Evolutionary conservation across 106 monocot species (phyloP).

Genomic region (Cymbidium sinense): DNA sequence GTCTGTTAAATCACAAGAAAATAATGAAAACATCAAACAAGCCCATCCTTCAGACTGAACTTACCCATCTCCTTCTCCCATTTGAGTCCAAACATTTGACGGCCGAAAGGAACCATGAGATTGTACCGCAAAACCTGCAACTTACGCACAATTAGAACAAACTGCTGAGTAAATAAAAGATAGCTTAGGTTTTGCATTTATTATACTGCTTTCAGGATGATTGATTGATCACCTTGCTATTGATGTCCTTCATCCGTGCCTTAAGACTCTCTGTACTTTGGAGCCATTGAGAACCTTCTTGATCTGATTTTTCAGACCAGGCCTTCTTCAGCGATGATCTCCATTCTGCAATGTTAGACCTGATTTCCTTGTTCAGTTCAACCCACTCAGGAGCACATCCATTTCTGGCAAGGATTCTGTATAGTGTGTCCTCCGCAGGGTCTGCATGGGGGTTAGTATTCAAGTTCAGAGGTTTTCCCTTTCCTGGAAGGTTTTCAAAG

Average conservation of each 20-base stretch:
- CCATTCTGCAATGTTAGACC: slow-evolving; percentile 47
- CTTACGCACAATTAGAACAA: background rate
- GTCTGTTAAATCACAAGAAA: background rate
- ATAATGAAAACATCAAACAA: background rate
- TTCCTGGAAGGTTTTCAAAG: slow-evolving; percentile 91
- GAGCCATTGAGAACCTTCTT: slow-evolving; percentile 29
- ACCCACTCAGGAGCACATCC: slow-evolving; percentile 97
- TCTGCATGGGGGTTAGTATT: slow-evolving; percentile 75
- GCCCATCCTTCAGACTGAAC: slow-evolving; percentile 21
- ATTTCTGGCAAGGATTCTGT: slow-evolving; percentile 79
- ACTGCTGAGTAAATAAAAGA: background rate
- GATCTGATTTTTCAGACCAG: slow-evolving; percentile 19
- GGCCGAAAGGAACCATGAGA: slow-evolving; percentile 87
- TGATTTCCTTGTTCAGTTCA: slow-evolving; percentile 91
- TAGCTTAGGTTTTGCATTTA: no score
- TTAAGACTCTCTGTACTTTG: slow-evolving; percentile 36
- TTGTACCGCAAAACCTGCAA: slow-evolving; percentile 86
- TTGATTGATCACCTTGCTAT: slow-evolving; percentile 40
- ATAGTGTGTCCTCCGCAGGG: slow-evolving; percentile 91
- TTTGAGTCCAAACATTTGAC: slow-evolving; percentile 88
- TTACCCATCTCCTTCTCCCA: slow-evolving; percentile 89
- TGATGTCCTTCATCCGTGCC: slow-evolving; percentile 58
- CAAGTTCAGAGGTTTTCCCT: slow-evolving; percentile 82
- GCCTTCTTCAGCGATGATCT: slow-evolving; percentile 48
- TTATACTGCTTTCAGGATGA: background rate